Conservation (phyloP, 2,329 filamentous ascomycete genomes). For the Xylariaceae sp. region DNA sequence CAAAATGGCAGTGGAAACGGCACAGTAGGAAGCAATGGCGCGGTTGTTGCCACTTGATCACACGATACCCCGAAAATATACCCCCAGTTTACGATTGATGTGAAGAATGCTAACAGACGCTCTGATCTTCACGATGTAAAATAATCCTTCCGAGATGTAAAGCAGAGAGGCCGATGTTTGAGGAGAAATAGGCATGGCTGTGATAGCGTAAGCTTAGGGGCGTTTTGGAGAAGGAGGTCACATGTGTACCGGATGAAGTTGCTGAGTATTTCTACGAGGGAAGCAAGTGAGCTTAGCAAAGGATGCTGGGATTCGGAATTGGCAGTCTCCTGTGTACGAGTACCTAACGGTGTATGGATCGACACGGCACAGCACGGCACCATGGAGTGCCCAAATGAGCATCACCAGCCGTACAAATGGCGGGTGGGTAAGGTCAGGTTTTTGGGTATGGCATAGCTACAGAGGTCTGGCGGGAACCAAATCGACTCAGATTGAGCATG, state of each 20-base stretch:
- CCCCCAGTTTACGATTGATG: conserved; percentile 11
- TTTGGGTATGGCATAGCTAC: too few relatives aligned
- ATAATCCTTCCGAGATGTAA: conserved; percentile 5
- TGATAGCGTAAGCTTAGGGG: conserved; percentile 10
- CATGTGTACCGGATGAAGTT: conserved; percentile 1
- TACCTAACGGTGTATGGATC: too few relatives aligned
- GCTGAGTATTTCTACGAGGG: background rate
- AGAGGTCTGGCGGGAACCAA: too few relatives aligned
- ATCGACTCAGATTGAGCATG: background rate
- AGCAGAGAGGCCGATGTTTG: background rate
- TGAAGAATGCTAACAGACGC: background rate
- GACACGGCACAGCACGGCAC: too few relatives aligned
- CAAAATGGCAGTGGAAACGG: conserved; percentile 16
- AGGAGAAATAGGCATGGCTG: conserved; percentile 7
- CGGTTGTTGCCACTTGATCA: conserved; percentile 25
- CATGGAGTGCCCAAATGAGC: too few relatives aligned
- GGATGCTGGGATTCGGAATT: background rate
- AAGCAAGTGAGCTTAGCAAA: background rate
- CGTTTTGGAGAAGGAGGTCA: conserved; percentile 10
- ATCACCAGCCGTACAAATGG: too few relatives aligned
- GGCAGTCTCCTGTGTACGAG: background rate
- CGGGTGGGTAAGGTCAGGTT: too few relatives aligned
- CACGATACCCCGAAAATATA: conserved; percentile 22
- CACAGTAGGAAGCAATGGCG: conserved; percentile 18
- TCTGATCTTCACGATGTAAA: conserved; percentile 13